Base-by-base conservation (phyloP, 2,329 filamentous ascomycete genomes). In the Alternaria infectoria region DNA sequence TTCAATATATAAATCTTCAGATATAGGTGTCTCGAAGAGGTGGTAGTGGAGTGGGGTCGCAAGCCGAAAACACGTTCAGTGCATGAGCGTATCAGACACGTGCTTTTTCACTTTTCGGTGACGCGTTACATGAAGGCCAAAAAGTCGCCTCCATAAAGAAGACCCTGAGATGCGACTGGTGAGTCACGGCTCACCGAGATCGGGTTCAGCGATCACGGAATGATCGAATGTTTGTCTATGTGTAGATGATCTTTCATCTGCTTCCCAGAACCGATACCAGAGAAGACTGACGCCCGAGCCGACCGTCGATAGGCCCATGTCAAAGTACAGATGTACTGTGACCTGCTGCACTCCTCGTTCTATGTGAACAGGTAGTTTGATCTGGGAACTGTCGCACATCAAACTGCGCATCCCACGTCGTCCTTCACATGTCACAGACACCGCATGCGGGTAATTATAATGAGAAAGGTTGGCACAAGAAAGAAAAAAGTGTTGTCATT, bases 381-480 rank as follows among this genome's bases (percentile, higher is more conserved):
- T 13, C n/a, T 19, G 1, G 19, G 47, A 30, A 50, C 36, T 50
- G 2, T 50, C 1, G 7, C 1, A 32, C n/a, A 5, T 50, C 47
- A 6, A 50, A 28, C 3, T 15, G 6, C 47, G 4, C 12, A 32
- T 28, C n/a, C 11, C 28, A 25, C 47, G 9, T 50, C 7, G 8
- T 30, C 26, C 26, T 17, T 21, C 10, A 11, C 4, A 11, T 50
- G 26, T 28, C 26, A 50, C 11, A 12, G 3, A 26, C 12, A 21
- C 9, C 17, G 26, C 6, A 25, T 1, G 0, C 21, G 3, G 45
- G 1, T 26, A 3, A 26, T 5, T 3, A 4, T 25, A 11, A n/a
- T 47, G 2, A 1, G 2, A 17, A 47, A 2, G 13, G 0, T 25
- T 25, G 15, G 15, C 15, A 25, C 21, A 15, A 8, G 45, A 26